These are phyloP conservation scores for Vickermania ingenoplastis DNA, from an alignment of 208 protist species.

Conservation along the genomic window DNA sequence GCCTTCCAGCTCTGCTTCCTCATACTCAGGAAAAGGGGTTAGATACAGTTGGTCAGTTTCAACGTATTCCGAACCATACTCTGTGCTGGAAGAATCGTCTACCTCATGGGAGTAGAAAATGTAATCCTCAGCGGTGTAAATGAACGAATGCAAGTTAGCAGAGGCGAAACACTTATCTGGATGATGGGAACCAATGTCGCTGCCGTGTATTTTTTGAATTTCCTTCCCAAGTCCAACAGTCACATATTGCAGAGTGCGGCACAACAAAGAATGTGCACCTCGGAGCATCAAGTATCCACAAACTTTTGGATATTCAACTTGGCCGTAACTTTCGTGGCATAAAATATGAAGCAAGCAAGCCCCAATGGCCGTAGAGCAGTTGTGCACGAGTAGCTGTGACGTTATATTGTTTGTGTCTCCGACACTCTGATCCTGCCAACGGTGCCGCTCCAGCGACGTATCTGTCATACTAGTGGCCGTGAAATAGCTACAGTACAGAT, in stretches of 20 bases:
- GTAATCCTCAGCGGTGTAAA: constrained; percentile 50
- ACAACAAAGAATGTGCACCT: not conserved
- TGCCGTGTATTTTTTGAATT: not conserved
- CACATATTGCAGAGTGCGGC: not conserved
- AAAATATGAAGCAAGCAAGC: not conserved
- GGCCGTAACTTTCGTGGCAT: not conserved
- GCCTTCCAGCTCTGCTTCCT: constrained; percentile 3
- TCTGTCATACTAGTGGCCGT: not conserved
- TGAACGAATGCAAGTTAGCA: constrained; percentile 41
- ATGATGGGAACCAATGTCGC: constrained; percentile 11
- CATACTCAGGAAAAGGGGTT: not conserved
- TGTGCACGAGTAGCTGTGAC: not conserved
- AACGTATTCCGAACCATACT: not conserved
- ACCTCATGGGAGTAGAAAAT: constrained; percentile 50
- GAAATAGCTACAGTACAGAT: constrained; percentile 40
- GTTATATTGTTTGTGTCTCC: not conserved
- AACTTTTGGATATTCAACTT: not conserved
- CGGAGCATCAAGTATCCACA: not conserved
- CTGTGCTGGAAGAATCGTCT: no score
- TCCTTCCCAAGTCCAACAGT: not conserved
- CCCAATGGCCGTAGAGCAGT: not conserved
- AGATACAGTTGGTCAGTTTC: not conserved
- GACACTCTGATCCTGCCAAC: not conserved
- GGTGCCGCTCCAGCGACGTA: not conserved
- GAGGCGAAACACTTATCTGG: constrained; percentile 25